Evolutionary conservation across 169 alveolate genomes (phyloP).

Genomic region (Cryptosporidium bovis): DNA sequence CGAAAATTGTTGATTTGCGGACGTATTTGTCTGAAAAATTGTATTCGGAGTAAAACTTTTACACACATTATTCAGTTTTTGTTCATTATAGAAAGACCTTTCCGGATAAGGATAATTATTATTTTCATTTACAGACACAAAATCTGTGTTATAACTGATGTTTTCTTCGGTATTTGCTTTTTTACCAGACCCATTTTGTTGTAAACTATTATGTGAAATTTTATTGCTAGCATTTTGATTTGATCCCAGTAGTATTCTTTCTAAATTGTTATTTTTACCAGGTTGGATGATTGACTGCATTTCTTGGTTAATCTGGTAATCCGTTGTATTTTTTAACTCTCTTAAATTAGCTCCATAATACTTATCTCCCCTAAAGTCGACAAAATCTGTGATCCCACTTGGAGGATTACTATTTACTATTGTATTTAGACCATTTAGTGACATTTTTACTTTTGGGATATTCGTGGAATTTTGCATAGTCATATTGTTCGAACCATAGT

Average conservation of each 20-base stretch:
- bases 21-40: constrained; percentile 3
- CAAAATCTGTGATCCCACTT: constrained; percentile 3
- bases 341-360: background rate
- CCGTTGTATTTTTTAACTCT: background rate
- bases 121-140: background rate
- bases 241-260: constrained; percentile 19
- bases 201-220: background rate
- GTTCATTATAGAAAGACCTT: background rate
- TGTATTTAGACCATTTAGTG: constrained; percentile 17
- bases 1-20: background rate
- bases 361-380: background rate
- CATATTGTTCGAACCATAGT: background rate
- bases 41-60: constrained; percentile 1
- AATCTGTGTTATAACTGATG: background rate
- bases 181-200: background rate
- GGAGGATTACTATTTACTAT: background rate
- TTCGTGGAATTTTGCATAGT: background rate
- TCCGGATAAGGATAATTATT: constrained; percentile 1
- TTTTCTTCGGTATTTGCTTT: constrained; percentile 8
- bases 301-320: background rate
- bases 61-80: background rate
- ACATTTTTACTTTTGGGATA: constrained; percentile 24
- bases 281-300: background rate
- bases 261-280: constrained; percentile 18
- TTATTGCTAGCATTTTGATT: background rate